A percentile compares a stretch with the other conserved stretches of the same genome.
These are phyloP conservation scores for Fusarium oxysporum DNA, from an alignment of 2,329 filamentous ascomycete genomes.

Conservation along the genomic window DNA sequence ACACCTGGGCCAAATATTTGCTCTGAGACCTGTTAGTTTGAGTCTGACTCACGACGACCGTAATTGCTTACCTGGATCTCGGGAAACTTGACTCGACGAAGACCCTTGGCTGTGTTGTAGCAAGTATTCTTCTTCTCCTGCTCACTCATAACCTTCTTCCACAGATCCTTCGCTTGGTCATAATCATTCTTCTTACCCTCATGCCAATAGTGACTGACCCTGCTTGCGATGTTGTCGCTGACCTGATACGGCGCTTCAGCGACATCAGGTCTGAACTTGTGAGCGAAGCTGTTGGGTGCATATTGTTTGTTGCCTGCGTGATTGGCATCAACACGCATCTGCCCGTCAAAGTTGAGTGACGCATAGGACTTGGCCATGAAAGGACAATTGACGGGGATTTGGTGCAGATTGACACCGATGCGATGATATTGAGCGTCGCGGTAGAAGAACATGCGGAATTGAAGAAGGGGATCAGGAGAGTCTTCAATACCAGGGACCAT, in stretches of 20 bases:
- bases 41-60: no score
- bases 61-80: neutral
- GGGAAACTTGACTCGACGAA: neutral
- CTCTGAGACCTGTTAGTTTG: neutral
- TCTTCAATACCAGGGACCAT: slow-evolving; percentile 13
- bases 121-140: slow-evolving; percentile 13
- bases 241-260: slow-evolving; percentile 11
- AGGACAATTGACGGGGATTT: slow-evolving; percentile 5
- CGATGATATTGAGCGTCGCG: slow-evolving; percentile 9
- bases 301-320: slow-evolving; percentile 14
- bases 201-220: neutral
- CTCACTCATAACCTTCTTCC: neutral
- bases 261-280: slow-evolving; percentile 3
- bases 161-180: neutral
- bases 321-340: slow-evolving; percentile 1
- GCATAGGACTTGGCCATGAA: slow-evolving; percentile 16
- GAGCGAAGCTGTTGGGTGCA: neutral
- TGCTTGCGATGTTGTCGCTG: neutral
- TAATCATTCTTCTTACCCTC: slow-evolving; percentile 14
- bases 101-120: slow-evolving; percentile 6
- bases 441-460: slow-evolving; percentile 20
- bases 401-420: slow-evolving; percentile 1
- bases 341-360: slow-evolving; percentile 4
- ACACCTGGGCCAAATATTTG: neutral
- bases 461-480: slow-evolving; percentile 13